Conservation (phyloP, 768 basidiomycete genomes). For the Hydnomerulius pinastri region DNA sequence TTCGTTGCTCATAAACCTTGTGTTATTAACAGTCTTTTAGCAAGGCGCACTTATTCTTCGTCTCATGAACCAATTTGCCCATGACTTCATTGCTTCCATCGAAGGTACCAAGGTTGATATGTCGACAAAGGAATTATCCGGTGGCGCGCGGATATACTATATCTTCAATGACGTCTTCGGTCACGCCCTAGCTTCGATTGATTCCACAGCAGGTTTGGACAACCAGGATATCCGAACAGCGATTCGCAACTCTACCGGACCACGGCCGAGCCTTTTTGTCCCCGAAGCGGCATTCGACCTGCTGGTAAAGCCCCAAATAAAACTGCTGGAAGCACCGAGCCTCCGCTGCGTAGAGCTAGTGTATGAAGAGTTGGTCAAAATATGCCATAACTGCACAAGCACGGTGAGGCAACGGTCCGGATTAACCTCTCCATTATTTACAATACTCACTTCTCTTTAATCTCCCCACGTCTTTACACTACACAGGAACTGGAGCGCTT, state of each 20-base stretch:
- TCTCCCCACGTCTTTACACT: not conserved
- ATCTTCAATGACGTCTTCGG: conserved; percentile 99
- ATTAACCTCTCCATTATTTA: not conserved
- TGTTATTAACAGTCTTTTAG: conserved; percentile 35
- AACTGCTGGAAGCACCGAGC: conserved; percentile 91
- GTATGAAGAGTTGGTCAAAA: conserved; percentile 98
- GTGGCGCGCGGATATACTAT: conserved; percentile 97
- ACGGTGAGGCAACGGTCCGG: conserved; percentile 49
- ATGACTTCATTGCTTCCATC: conserved; percentile 95
- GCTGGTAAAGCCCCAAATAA: conserved; percentile 97
- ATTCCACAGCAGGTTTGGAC: conserved; percentile 89
- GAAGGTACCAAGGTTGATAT: conserved; percentile 96
- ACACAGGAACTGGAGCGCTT: conserved; percentile 91
- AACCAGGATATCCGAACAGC: conserved; percentile 96
- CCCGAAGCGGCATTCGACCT: conserved; percentile 97
- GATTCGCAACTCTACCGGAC: conserved; percentile 97
- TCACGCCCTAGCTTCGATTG: conserved; percentile 83
- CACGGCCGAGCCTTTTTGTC: conserved; percentile 92
- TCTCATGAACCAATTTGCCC: conserved; percentile 98
- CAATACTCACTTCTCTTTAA: too few relatives aligned
- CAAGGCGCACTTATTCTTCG: conserved; percentile 90
- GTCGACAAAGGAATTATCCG: conserved; percentile 97
- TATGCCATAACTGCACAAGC: conserved; percentile 98
- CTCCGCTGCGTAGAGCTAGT: conserved; percentile 96
- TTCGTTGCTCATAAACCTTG: not conserved